Evolutionary conservation across 2,329 filamentous ascomycete genomes (phyloP).

Genomic region (Pseudocercospora vitis): DNA sequence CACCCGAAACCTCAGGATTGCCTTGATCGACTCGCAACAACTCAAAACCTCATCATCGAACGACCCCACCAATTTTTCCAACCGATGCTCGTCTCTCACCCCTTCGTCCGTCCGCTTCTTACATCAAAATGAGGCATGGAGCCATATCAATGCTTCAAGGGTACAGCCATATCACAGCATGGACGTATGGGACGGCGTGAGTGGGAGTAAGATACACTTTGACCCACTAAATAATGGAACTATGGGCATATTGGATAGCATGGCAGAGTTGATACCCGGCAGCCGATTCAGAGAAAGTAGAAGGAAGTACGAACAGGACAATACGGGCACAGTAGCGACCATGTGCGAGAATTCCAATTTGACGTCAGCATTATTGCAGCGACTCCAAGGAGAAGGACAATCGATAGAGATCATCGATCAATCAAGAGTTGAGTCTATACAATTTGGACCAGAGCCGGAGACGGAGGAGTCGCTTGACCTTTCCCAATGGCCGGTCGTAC

Average conservation of each 20-base stretch:
- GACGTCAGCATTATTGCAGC: slow-evolving; percentile 69
- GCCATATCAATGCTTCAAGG: slow-evolving; percentile 68
- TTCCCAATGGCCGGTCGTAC: slow-evolving; percentile 82
- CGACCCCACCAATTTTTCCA: slow-evolving; percentile 74
- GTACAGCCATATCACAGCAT: slow-evolving; percentile 91
- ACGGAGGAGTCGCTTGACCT: slow-evolving; percentile 63
- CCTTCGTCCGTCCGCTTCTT: slow-evolving; percentile 83
- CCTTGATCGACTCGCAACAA: slow-evolving; percentile 87
- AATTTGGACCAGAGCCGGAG: slow-evolving; percentile 65
- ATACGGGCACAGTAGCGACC: slow-evolving; percentile 67
- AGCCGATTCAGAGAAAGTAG: slow-evolving; percentile 28
- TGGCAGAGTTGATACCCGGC: slow-evolving; percentile 34
- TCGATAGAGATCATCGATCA: slow-evolving; percentile 70
- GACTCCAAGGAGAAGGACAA: slow-evolving; percentile 58
- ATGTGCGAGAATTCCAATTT: slow-evolving; percentile 97
- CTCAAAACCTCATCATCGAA: slow-evolving; percentile 67
- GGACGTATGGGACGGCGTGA: slow-evolving; percentile 97
- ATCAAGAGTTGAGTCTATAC: slow-evolving; percentile 76
- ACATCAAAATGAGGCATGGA: slow-evolving; percentile 77
- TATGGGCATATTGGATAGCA: slow-evolving; percentile 28
- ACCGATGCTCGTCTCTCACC: slow-evolving; percentile 93
- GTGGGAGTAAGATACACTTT: slow-evolving; percentile 84
- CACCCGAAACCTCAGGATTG: slow-evolving; percentile 74
- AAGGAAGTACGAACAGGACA: slow-evolving; percentile 27
- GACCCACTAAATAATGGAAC: slow-evolving; percentile 32